phyloP scores from a whole-genome alignment of 208 protist species.

The Crithidia mellificae region DNA sequence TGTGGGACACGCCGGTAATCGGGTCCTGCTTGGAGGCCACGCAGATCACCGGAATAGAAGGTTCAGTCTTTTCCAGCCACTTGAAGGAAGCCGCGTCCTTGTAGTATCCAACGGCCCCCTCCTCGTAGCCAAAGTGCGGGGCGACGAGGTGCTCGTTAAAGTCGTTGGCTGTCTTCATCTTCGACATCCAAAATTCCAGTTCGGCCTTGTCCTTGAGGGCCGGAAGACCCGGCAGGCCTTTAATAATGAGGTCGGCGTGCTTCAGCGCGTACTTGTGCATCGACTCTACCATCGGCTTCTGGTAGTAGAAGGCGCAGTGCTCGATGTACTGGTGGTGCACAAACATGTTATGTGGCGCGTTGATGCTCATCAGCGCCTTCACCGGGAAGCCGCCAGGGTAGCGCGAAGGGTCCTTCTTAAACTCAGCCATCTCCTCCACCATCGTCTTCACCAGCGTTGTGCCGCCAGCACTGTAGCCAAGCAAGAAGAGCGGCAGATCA shows the following conservation, averaged over 20 bases:
- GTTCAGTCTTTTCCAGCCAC: constrained; percentile 32
- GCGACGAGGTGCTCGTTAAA: constrained; percentile 51
- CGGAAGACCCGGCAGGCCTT: constrained; percentile 31
- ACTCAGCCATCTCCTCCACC: constrained; percentile 40
- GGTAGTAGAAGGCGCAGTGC: constrained; percentile 35
- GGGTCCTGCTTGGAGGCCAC: constrained; percentile 51
- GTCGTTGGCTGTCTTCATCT: constrained; percentile 34
- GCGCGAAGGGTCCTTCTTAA: constrained; percentile 15
- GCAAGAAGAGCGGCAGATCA: constrained; percentile 37
- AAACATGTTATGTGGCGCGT: constrained; percentile 57
- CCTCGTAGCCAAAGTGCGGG: constrained; percentile 51
- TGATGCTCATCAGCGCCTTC: constrained; percentile 30
- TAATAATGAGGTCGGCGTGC: constrained; percentile 32
- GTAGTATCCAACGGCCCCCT: constrained; percentile 50
- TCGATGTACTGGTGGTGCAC: constrained; percentile 31
- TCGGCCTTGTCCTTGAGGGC: constrained; percentile 24
- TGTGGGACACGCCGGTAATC: constrained; percentile 30
- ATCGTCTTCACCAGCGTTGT: constrained; percentile 39
- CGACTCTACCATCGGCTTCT: constrained; percentile 29
- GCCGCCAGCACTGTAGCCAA: constrained; percentile 57
- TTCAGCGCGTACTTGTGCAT: constrained; percentile 43
- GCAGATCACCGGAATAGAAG: constrained; percentile 38
- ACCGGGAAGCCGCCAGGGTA: constrained; percentile 39
- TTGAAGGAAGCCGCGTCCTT: constrained; percentile 34
- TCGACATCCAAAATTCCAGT: constrained; percentile 11